phyloP scores from a whole-genome alignment of 768 basidiomycete genomes.

The Butyriboletus loyo region DNA sequence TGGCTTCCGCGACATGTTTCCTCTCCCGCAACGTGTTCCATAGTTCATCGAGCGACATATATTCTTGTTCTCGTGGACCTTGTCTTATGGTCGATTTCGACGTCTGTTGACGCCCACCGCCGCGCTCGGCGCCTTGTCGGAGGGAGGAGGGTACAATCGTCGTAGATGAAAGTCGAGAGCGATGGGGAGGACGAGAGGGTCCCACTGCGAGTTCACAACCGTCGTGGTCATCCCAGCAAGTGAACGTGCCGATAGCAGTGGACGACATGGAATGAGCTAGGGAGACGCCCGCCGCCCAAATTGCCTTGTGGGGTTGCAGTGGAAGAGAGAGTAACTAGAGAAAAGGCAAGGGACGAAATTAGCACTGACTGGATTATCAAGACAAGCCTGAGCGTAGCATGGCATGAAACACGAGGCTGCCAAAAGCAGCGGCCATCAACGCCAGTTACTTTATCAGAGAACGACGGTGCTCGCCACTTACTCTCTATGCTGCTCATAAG shows the following conservation, averaged over 20 bases:
- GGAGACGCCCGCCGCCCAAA: constrained; percentile 18
- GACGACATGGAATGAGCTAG: constrained; percentile 26
- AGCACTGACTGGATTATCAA: constrained; percentile 34
- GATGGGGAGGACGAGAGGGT: constrained; percentile 15
- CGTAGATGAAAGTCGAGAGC: constrained; percentile 22
- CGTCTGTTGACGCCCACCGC: constrained; percentile 20
- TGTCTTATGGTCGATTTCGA: constrained; percentile 13
- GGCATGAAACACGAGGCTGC: constrained; percentile 35
- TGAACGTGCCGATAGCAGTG: constrained; percentile 33
- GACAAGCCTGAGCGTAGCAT: constrained; percentile 20
- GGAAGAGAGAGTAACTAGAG: constrained; percentile 15
- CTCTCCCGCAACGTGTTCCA: constrained; percentile 64
- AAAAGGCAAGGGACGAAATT: constrained; percentile 21
- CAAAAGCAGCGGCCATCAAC: constrained; percentile 28
- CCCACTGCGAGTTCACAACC: constrained; percentile 22
- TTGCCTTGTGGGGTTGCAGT: constrained; percentile 20
- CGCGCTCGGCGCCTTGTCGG: constrained; percentile 17
- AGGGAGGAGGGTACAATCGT: constrained; percentile 10
- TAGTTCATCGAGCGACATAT: constrained; percentile 48
- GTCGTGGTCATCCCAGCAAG: constrained; percentile 33
- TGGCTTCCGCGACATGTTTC: constrained; percentile 66
- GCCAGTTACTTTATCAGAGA: constrained; percentile 27
- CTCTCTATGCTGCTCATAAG: not conserved
- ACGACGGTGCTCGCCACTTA: not conserved
- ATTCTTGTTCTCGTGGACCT: constrained; percentile 23